A percentile compares a stretch with the other conserved stretches of the same genome.
These are phyloP conservation scores for Claviceps fusiformis DNA, from an alignment of 2,329 filamentous ascomycete genomes.

Conservation along the genomic window DNA sequence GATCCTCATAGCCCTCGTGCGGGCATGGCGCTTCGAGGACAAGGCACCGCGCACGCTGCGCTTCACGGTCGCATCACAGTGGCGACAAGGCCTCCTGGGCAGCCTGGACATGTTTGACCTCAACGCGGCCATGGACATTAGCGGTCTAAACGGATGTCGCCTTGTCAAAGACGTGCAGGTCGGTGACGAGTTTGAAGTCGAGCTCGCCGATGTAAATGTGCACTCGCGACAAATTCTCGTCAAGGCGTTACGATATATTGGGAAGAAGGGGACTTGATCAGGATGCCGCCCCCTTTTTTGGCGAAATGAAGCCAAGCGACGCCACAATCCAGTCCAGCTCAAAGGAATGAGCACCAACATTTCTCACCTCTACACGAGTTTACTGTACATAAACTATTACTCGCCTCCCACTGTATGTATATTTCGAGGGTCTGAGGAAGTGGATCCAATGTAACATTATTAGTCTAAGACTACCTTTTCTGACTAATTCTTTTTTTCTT, in stretches of 20 bases:
- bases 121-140: constrained; percentile 25
- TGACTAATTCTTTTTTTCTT: neutral
- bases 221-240: constrained; percentile 32
- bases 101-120: constrained; percentile 38
- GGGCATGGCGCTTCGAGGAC: constrained; percentile 44
- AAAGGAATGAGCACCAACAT: neutral
- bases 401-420: neutral
- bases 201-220: constrained; percentile 40
- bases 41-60: constrained; percentile 32
- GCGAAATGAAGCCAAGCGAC: neutral
- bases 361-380: neutral
- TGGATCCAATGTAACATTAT: neutral
- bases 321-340: neutral
- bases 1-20: constrained; percentile 45
- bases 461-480: neutral
- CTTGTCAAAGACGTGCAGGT: constrained; percentile 29
- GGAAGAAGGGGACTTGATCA: neutral
- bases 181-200: constrained; percentile 43
- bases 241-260: constrained; percentile 25
- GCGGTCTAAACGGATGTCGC: constrained; percentile 23
- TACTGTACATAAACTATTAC: too few relatives aligned
- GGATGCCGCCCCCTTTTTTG: neutral
- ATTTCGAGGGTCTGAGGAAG: neutral
- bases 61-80: constrained; percentile 31
- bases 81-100: constrained; percentile 23